These are phyloP conservation scores for Emergomyces africanus DNA, from an alignment of 2,329 filamentous ascomycete genomes.

Conservation along the genomic window DNA sequence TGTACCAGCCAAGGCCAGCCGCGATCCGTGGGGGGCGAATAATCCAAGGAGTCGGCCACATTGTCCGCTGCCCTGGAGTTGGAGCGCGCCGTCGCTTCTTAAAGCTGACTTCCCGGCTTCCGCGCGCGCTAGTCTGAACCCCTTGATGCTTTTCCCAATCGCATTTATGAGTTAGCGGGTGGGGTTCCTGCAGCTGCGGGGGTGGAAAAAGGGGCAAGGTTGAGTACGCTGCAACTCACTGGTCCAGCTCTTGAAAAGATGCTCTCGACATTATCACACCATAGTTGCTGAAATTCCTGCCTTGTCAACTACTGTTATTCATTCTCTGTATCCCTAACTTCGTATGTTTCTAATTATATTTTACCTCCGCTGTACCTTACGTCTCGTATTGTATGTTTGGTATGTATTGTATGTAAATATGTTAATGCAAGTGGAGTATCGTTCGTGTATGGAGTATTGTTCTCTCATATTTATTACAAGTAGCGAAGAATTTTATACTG, in stretches of 20 bases:
- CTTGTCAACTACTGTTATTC: background rate
- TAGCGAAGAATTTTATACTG: background rate
- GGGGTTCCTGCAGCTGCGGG: background rate
- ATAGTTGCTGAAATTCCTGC: background rate
- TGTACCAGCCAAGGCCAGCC: background rate
- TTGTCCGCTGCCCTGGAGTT: background rate
- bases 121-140: background rate
- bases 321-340: background rate
- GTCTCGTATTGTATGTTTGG: background rate
- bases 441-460: background rate
- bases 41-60: too few relatives aligned
- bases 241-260: background rate
- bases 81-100: background rate
- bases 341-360: background rate
- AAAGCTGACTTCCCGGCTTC: background rate
- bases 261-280: background rate
- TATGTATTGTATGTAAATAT: background rate
- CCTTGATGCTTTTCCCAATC: background rate
- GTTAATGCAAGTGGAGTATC: background rate
- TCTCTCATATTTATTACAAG: too few relatives aligned
- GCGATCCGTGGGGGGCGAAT: background rate
- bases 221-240: background rate
- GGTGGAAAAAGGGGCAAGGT: background rate
- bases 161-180: background rate
- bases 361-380: background rate